phyloP scores from a whole-genome alignment of 2,329 filamentous ascomycete genomes.

The Fusarium penzigii region DNA sequence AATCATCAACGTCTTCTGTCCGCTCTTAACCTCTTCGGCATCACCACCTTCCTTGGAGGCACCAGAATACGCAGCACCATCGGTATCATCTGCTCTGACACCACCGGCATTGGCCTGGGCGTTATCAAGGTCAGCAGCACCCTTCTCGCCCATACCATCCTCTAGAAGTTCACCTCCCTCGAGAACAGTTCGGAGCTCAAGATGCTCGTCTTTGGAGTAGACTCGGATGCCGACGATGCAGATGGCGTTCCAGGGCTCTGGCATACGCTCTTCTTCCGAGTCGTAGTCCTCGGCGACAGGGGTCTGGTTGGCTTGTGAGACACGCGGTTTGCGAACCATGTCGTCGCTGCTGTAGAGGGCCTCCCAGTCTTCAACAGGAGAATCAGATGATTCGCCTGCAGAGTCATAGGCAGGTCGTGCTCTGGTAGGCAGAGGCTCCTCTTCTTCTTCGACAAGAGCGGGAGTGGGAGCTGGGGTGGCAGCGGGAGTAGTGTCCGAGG shows the following conservation, averaged over 20 bases:
- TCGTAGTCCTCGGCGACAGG: constrained; percentile 44
- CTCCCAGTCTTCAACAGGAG: constrained; percentile 61
- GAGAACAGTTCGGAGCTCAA: constrained; percentile 57
- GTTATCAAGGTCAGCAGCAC: constrained; percentile 56
- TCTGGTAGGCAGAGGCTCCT: constrained; percentile 21
- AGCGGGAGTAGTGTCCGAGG: constrained; percentile 2
- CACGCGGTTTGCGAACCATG: constrained; percentile 52
- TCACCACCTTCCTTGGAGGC: constrained; percentile 28
- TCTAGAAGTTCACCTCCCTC: constrained; percentile 56
- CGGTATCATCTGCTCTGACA: constrained; percentile 34
- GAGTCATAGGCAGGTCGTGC: constrained; percentile 41
- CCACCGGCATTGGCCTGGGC: constrained; percentile 58
- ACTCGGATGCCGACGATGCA: constrained; percentile 62
- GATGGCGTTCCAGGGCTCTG: constrained; percentile 64
- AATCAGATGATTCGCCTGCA: constrained; percentile 59
- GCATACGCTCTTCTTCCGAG: constrained; percentile 57
- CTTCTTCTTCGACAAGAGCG: constrained; percentile 15
- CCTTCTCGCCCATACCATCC: constrained; percentile 59
- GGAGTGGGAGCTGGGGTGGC: too few relatives aligned
- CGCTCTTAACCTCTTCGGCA: constrained; percentile 20
- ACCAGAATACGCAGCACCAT: constrained; percentile 13
- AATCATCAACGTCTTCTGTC: constrained; percentile 26
- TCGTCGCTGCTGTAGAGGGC: constrained; percentile 61
- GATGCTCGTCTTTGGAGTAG: constrained; percentile 58
- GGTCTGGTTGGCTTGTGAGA: constrained; percentile 38